Conservation (phyloP, 2,329 filamentous ascomycete species). For the Calonectria honghensis region DNA sequence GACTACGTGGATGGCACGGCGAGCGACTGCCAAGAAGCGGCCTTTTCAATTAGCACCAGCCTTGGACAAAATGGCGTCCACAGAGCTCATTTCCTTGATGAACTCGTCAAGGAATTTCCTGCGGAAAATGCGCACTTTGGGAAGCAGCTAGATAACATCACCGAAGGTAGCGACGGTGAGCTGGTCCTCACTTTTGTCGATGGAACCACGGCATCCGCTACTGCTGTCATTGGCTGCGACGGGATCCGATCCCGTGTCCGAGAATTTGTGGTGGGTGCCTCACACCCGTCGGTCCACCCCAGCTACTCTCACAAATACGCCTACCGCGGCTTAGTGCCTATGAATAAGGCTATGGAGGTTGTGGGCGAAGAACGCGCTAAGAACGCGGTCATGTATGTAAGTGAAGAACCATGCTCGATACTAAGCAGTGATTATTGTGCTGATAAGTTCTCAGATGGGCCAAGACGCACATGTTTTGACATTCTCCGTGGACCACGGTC, state of each 20-base stretch:
- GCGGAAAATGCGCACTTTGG: neutral
- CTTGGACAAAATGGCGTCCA: constrained; percentile 4
- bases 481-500: neutral
- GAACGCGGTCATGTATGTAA: constrained; percentile 16
- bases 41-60: neutral
- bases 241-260: constrained; percentile 5
- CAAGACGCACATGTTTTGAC: constrained; percentile 10
- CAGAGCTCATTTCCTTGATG: neutral
- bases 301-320: constrained; percentile 18
- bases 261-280: neutral
- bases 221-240: constrained; percentile 6
- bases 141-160: neutral
- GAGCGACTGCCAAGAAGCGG: neutral
- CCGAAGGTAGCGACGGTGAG: neutral
- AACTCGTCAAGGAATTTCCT: neutral
- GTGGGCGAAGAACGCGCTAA: neutral
- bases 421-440: neutral
- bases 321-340: neutral
- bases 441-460: neutral
- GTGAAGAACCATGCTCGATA: neutral
- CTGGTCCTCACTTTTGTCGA: neutral
- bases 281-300: neutral
- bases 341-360: constrained; percentile 1
- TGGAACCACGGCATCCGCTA: neutral
- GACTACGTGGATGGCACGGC: neutral